Base-by-base conservation (phyloP, 2,329 filamentous ascomycete genomes). In the Diaporthe vexans region DNA sequence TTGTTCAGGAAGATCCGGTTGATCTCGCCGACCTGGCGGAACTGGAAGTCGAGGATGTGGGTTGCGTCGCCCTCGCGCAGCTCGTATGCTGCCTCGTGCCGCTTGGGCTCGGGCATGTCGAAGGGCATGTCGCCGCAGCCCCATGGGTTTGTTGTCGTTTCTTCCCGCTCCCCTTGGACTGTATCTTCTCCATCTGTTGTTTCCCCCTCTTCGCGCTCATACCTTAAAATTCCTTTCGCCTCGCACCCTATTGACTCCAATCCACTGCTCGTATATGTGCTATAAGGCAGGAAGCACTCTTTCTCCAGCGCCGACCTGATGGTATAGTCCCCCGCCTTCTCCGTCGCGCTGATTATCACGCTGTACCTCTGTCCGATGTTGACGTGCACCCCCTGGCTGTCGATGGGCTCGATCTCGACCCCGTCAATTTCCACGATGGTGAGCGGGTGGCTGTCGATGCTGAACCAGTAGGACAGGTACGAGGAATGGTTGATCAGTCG, bases 401-500 rank as follows among this genome's bases (percentile, higher is more conserved):
- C 6, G 17, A 83, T 77, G 21, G 84, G 83, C 33, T 80, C 78
- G 51, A 85, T 79, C 73, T 85, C 83, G 19, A 83, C 77, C 21
- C 84, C 84, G 78, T 85, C 84, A 1, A 85, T 80, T 77, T 85
- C 84, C 52, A 85, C 79, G 37, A 85, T 81, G 0, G 79, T 77
- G 3, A 85, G 74, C 4, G 78, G 79, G 78, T 85, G 84, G 77
- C 79, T 80, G 75, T 85, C 84, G 74, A 85, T 76, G 74, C 80
- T 83, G 77, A 85, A 80, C 78, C 81, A 84, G 76, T 83, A 82
- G 7, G 83, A 82, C 33, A 82, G 79, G 72, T 82, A 83, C 4
- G 82, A 82, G 37, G 82, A 83, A 52, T 83, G 79, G 78, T 84
- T 86, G 75, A 86, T 84, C 46, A 86, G 79, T 0, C 84, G 80